Evolutionary conservation across 495 filamentous ascomycete genomes (phyloP).

Genomic region (Apodospora peruviana): DNA sequence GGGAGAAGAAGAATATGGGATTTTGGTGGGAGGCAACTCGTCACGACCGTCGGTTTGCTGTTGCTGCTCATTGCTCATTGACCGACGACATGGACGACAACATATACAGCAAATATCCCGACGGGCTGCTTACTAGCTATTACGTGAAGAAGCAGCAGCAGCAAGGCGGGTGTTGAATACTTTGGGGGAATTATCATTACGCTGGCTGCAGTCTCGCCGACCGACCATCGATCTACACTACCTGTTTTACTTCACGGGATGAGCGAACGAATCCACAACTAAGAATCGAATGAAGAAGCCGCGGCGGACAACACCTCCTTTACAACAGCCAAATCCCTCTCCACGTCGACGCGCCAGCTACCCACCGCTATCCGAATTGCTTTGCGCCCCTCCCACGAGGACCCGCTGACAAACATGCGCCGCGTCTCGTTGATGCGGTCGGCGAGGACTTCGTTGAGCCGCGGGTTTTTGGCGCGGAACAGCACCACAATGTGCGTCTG

Average conservation of each 20-base stretch:
- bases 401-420: constrained; percentile 79
- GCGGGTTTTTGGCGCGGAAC: constrained; percentile 67
- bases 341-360: constrained; percentile 67
- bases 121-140: no score
- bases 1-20: background rate
- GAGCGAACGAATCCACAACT: no score
- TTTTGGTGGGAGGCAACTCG: background rate
- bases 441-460: constrained; percentile 59
- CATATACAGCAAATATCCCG: no score
- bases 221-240: no score
- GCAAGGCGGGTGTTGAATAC: no score
- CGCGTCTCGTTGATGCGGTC: constrained; percentile 66
- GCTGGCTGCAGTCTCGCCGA: no score
- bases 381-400: constrained; percentile 63
- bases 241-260: no score
- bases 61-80: no score
- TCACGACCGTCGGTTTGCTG: background rate
- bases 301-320: constrained; percentile 38
- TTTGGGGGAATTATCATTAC: no score
- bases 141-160: no score
- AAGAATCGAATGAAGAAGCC: background rate
- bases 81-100: no score
- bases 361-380: constrained; percentile 77
- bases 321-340: constrained; percentile 50
- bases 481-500: constrained; percentile 71